These are phyloP conservation scores for Sporothrix brunneoviolacea DNA, from an alignment of 2,329 filamentous ascomycete species.

Conservation along the genomic window DNA sequence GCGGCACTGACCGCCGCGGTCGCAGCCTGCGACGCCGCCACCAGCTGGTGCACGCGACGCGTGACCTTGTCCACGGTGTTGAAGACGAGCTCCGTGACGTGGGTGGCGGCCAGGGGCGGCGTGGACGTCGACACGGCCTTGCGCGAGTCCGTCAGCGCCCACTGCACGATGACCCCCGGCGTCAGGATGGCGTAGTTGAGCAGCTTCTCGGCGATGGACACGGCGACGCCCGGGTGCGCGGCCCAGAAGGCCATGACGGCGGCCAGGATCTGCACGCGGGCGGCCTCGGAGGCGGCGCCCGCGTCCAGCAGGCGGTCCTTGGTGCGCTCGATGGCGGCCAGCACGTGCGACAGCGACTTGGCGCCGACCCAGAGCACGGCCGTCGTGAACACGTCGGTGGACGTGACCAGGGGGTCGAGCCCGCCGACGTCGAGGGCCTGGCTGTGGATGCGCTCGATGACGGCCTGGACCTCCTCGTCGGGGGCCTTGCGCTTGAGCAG, in stretches of 20 bases:
- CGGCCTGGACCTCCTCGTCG: constrained; percentile 77
- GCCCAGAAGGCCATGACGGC: constrained; percentile 91
- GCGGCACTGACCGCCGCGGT: constrained; percentile 26
- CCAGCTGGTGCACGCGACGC: constrained; percentile 74
- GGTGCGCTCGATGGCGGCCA: constrained; percentile 91
- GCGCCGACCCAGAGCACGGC: constrained; percentile 88
- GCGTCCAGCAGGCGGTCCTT: constrained; percentile 81
- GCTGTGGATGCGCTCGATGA: constrained; percentile 76
- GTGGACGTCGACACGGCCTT: constrained; percentile 40
- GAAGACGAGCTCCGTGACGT: constrained; percentile 84
- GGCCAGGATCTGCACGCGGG: constrained; percentile 80
- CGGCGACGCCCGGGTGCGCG: constrained; percentile 82
- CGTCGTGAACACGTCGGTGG: constrained; percentile 89
- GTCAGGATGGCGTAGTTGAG: constrained; percentile 95
- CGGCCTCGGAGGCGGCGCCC: constrained; percentile 65
- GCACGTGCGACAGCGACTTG: constrained; percentile 91
- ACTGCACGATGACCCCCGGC: constrained; percentile 78
- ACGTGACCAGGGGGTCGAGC: constrained; percentile 73
- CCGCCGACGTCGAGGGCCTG: constrained; percentile 59
- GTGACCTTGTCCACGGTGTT: constrained; percentile 89
- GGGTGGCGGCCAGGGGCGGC: constrained; percentile 60
- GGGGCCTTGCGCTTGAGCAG: constrained; percentile 78
- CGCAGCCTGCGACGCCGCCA: constrained; percentile 32
- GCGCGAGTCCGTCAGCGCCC: constrained; percentile 56
- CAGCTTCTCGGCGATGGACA: constrained; percentile 91